Conservation (phyloP, 345 rosid genomes). For the Lepidium africanum region DNA sequence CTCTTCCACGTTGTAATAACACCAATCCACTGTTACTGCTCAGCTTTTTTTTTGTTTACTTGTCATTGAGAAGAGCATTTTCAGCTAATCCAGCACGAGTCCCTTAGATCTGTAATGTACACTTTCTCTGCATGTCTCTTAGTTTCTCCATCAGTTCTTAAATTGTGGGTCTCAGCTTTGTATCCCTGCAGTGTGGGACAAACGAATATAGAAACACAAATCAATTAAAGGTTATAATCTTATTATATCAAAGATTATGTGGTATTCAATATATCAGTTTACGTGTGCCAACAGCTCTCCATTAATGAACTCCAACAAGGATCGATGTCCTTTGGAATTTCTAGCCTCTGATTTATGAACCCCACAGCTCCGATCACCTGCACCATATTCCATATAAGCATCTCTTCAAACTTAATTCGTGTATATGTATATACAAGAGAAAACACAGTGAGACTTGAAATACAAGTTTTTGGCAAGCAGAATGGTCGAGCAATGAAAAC, state of each 20-base stretch:
- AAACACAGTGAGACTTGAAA: background rate
- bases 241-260: background rate
- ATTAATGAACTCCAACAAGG: conserved; percentile 73
- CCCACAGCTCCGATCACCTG: conserved; percentile 99
- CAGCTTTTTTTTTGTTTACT: conserved; percentile 8
- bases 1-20: conserved; percentile 9
- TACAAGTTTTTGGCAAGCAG: background rate
- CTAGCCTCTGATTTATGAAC: conserved; percentile 89
- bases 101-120: conserved; percentile 55
- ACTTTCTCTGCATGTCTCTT: conserved; percentile 72
- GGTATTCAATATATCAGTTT: conserved; percentile 2
- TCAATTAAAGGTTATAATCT: too few relatives aligned
- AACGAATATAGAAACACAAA: too few relatives aligned
- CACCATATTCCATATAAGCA: conserved; percentile 26
- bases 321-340: conserved; percentile 73
- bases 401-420: conserved; percentile 7
- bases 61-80: conserved; percentile 43
- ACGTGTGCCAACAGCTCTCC: conserved; percentile 98
- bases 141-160: conserved; percentile 79
- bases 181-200: conserved; percentile 49
- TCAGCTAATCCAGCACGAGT: conserved; percentile 45
- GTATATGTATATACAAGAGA: background rate
- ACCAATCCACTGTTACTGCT: conserved; percentile 6
- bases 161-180: conserved; percentile 66
- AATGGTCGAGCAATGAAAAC: background rate